A percentile compares a stretch with the other conserved stretches of the same genome.
Evolutionary conservation across 208 protist species (phyloP).

Genomic region (Entamoeba histolytica): DNA sequence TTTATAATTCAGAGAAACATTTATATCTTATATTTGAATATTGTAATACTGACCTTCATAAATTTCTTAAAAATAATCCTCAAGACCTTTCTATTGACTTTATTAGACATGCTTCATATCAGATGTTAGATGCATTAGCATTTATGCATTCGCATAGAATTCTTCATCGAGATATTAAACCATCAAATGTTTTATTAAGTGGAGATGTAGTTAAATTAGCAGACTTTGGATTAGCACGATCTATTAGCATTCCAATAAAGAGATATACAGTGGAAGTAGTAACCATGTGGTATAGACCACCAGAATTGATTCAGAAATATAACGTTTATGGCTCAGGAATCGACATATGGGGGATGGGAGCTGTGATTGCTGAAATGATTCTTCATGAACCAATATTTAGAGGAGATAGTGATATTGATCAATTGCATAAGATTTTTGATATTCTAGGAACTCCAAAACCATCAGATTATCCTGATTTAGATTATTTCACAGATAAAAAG

Average conservation of each 20-base stretch:
- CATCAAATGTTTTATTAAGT: conserved; percentile 67
- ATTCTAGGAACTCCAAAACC: conserved; percentile 25
- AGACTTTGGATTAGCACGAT: conserved; percentile 23
- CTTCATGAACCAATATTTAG: conserved; percentile 71
- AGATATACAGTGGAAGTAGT: background rate
- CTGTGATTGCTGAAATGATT: conserved; percentile 78
- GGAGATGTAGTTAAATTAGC: background rate
- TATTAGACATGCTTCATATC: background rate
- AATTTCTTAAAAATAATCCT: background rate
- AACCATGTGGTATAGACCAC: conserved; percentile 24
- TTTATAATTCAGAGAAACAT: background rate
- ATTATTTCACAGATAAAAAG: background rate
- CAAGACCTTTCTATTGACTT: background rate
- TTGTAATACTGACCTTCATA: background rate
- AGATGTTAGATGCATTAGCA: conserved; percentile 15
- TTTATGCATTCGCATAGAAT: conserved; percentile 58
- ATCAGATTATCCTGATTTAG: conserved; percentile 30
- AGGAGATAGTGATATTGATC: conserved; percentile 40
- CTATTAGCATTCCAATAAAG: background rate
- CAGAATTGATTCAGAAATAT: conserved; percentile 10
- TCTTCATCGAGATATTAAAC: conserved; percentile 67
- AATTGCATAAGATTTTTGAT: conserved; percentile 36
- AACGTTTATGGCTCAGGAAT: conserved; percentile 30
- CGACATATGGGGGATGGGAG: conserved; percentile 89
- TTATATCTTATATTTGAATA: background rate